Base-by-base conservation (phyloP, 192 early-diverging fungal species). In the Pilobolus umbonatus region DNA sequence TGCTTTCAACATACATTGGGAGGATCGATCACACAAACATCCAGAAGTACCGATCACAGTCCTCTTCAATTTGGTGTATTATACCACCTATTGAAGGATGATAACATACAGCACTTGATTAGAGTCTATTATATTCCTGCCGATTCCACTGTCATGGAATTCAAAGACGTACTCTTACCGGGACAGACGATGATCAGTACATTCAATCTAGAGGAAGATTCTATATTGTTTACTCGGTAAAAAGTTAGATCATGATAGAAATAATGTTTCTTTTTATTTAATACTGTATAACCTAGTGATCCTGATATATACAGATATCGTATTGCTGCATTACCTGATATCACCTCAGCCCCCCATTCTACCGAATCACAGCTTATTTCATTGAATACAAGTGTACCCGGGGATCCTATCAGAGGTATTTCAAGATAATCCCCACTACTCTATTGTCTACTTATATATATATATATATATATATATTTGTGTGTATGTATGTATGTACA, bases 181-280 rank as follows among this genome's bases (percentile, higher is more conserved):
- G 71, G 71, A 0, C 54, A 38, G 4, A 67, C 65, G 5, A 50
- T 43, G 57, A 53, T 67, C 15, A 43, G 42, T 40, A 17, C 55
- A 3, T 60, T 73, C 15, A 59, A 57, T n/a, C 35, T 65, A 11
- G 64, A 67, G 45, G 36, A 64, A 6, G 34, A 59, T 2, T 50
- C 44, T 9, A 43, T 73, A 26, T 9, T 73, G n/a, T 73, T 60
- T 64, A 56, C 65, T 39, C 52, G 71, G 64, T 65, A 62, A 51
- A 2, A 25, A 53, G 6, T 44, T 9, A 38, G 5, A 24, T 5
- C 22, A 12, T 32, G 5, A 14, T 30, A 2, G 28, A 10, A 8
- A 12, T 24, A n/a, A 1, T 58, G 17, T 19, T 35, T 32, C 45
- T 17, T 34, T 5, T 47, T 2, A 31, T 55, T 55, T 36, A 47